Evolutionary conservation across 768 basidiomycete genomes (phyloP), one percentile per base, ranked within the genome.

Genomic region (Russula sp.): DNA sequence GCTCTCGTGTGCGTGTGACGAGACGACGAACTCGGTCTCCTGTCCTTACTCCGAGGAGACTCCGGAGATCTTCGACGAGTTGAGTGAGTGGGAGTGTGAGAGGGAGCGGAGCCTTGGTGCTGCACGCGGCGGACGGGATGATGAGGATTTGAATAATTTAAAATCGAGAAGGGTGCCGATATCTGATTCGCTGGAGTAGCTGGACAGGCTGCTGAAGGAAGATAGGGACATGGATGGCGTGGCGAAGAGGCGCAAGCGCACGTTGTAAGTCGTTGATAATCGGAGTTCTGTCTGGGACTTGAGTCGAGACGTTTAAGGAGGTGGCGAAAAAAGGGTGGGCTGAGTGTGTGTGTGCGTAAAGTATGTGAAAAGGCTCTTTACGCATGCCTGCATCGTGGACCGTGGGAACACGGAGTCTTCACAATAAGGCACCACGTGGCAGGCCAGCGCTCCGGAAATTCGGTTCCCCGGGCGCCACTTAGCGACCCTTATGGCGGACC

Each of bases 171-270:
- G 16, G 38, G 62, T 67, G 24, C 57, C 52, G 63, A 66, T 32
- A 40, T 66, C 67, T 50, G 67, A 67, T 38, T 62, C 67, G 38
- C 57, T 65, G 42, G 63, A 65, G 58, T 65, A 65, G 60, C 67
- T 67, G 26, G 67, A 67, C 11, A 67, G 48, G 46, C 64, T 66
- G 44, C 67, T 67, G 64, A 67, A 61, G 32, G 67, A 67, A 48
- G 64, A 66, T 10, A 67, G 34, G 5, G 67, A 67, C 58, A 67
- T 60, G 1, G 11, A 1, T n/a, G n/a, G n/a, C n/a, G n/a, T n/a
- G 32, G 9, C 11, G 34, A 30, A 52, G 16, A 13, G 20, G 10
- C 14, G 13, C 5, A 20, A n/a, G 18, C 48, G 59, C 64, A 65
- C 64, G 64, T 65, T 65, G 53, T 56, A n/a, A 26, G 44, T 22